Percentiles rank a stretch among this genome's conserved stretches.
These are phyloP conservation scores for Boletellus ananas DNA, from an alignment of 768 basidiomycete genomes.

Conservation along the genomic window DNA sequence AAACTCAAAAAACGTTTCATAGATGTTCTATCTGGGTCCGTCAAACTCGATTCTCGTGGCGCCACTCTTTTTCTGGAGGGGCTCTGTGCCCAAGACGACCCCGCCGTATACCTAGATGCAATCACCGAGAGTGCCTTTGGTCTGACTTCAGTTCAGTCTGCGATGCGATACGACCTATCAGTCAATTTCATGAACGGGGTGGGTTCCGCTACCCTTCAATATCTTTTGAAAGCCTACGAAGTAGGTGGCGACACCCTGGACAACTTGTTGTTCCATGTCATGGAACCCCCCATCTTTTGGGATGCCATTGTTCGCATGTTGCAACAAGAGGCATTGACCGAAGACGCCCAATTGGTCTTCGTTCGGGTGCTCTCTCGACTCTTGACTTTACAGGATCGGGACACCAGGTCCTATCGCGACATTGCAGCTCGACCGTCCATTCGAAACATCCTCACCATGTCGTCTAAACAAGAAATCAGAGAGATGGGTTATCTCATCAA, in stretches of 20 bases:
- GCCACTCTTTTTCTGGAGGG: constrained; percentile 42
- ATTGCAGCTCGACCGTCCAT: constrained; percentile 31
- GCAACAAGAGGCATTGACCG: constrained; percentile 27
- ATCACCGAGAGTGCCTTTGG: constrained; percentile 38
- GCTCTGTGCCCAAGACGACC: constrained; percentile 40
- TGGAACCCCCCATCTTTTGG: constrained; percentile 55
- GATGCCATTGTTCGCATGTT: constrained; percentile 32
- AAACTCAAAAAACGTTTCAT: constrained; percentile 35
- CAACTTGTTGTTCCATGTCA: constrained; percentile 38
- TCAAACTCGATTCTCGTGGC: constrained; percentile 19
- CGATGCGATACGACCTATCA: constrained; percentile 39
- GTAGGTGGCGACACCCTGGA: constrained; percentile 42
- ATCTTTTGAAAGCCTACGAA: constrained; percentile 36
- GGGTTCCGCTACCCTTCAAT: constrained; percentile 35
- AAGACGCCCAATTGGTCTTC: constrained; percentile 38
- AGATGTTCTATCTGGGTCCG: constrained; percentile 29
- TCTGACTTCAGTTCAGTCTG: constrained; percentile 34
- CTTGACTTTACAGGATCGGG: constrained; percentile 33
- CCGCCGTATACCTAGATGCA: constrained; percentile 34
- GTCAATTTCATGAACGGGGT: constrained; percentile 40
- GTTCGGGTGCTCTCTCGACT: constrained; percentile 49
- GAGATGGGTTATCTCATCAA: constrained; percentile 39
- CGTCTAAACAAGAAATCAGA: constrained; percentile 23
- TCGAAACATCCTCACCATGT: constrained; percentile 23
- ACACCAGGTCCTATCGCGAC: constrained; percentile 36